phyloP scores from a whole-genome alignment of 176 grass and related monocot species.

The Secale cereale region DNA sequence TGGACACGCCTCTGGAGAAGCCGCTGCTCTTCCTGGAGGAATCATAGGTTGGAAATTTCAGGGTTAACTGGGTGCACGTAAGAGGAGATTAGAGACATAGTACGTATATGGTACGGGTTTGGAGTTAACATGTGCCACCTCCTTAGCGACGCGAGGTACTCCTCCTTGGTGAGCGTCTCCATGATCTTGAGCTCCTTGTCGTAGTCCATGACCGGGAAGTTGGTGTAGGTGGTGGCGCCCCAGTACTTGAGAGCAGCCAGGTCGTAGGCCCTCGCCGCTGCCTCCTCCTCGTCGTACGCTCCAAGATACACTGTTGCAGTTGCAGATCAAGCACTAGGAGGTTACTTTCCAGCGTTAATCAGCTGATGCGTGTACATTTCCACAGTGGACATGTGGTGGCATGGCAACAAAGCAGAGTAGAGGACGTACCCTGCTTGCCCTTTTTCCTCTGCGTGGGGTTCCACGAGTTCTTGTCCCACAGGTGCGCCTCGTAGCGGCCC shows the following conservation, averaged over 20 bases:
- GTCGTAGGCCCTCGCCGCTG: slow-evolving; percentile 66
- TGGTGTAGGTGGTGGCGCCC: slow-evolving; percentile 58
- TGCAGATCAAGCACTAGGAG: background rate
- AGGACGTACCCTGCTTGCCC: slow-evolving; percentile 54
- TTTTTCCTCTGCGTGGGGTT: slow-evolving; percentile 74
- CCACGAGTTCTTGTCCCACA: slow-evolving; percentile 77
- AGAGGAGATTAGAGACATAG: background rate
- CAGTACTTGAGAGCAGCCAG: slow-evolving; percentile 77
- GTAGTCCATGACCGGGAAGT: slow-evolving; percentile 67
- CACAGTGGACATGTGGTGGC: background rate
- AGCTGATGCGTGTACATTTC: background rate
- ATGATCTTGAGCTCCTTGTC: slow-evolving; percentile 70
- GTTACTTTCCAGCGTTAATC: background rate
- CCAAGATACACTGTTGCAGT: slow-evolving; percentile 55
- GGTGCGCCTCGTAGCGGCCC: slow-evolving; percentile 63
- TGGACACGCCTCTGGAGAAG: slow-evolving; percentile 67
- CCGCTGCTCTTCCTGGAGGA: slow-evolving; percentile 61
- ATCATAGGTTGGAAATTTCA: background rate
- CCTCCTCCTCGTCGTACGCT: slow-evolving; percentile 68
- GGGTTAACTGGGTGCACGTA: too few species aligned
- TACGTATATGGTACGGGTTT: too few species aligned
- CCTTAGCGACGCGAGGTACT: slow-evolving; percentile 64
- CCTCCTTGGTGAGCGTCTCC: slow-evolving; percentile 66
- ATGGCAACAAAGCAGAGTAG: background rate
- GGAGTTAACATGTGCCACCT: slow-evolving; percentile 20